Evolutionary conservation across 2,329 filamentous ascomycete genomes (phyloP).

Genomic region (Penicillium sp.): DNA sequence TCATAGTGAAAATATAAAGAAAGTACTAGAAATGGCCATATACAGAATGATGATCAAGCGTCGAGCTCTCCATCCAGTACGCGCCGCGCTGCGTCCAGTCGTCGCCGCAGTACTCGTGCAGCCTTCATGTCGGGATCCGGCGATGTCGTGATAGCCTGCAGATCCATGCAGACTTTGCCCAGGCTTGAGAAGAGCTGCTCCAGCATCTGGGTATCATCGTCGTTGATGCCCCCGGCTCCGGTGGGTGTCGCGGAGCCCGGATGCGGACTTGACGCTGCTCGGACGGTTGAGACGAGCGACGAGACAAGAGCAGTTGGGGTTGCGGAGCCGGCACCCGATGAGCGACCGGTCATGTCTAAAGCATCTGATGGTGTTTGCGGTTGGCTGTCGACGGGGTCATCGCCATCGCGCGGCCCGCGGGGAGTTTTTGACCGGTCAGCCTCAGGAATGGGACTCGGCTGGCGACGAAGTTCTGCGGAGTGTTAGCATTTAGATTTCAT

Average conservation of each 20-base stretch:
- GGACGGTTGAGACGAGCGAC: constrained; percentile 39
- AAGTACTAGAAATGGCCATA: constrained; percentile 1
- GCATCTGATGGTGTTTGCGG: constrained; percentile 17
- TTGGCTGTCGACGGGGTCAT: constrained; percentile 3
- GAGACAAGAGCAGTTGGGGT: constrained; percentile 31
- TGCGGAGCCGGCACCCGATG: constrained; percentile 26
- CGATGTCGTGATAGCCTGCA: constrained; percentile 47
- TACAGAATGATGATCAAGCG: constrained; percentile 19
- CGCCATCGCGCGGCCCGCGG: constrained; percentile 14
- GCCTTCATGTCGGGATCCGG: constrained; percentile 51
- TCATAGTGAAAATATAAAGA: constrained; percentile 12
- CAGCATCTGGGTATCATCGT: constrained; percentile 54
- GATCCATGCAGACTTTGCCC: constrained; percentile 46
- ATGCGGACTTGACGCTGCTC: constrained; percentile 30
- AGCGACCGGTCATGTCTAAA: constrained; percentile 24
- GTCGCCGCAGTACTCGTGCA: constrained; percentile 61
- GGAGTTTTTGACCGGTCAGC: constrained; percentile 22
- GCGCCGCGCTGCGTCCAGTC: constrained; percentile 68
- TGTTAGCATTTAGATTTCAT: constrained; percentile 3
- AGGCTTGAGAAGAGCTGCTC: constrained; percentile 51
- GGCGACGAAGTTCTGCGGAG: constrained; percentile 25
- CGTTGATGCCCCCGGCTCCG: constrained; percentile 36
- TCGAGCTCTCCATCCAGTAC: constrained; percentile 66
- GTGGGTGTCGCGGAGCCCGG: constrained; percentile 16
- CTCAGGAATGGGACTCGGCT: constrained; percentile 14